These are phyloP conservation scores for Kwoniella shivajii DNA, from an alignment of 1,284 basidiomycete species.

Conservation along the genomic window DNA sequence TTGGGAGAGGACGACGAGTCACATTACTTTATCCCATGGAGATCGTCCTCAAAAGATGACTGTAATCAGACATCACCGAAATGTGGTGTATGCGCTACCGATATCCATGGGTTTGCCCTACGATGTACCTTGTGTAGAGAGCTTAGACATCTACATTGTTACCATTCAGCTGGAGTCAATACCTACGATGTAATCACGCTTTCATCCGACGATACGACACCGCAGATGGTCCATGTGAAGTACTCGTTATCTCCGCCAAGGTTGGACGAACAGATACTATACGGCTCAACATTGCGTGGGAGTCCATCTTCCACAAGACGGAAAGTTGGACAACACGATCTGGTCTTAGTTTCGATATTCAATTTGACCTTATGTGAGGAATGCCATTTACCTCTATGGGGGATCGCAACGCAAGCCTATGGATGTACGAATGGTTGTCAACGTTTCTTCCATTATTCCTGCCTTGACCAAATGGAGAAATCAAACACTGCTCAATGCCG, in stretches of 20 bases:
- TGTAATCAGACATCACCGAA: not conserved
- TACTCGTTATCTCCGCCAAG: constrained; percentile 31
- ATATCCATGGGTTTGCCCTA: constrained; percentile 36
- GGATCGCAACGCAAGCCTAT: constrained; percentile 64
- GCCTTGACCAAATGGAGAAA: constrained; percentile 43
- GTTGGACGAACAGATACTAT: constrained; percentile 32
- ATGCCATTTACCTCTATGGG: constrained; percentile 73
- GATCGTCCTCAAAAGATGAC: constrained; percentile 24
- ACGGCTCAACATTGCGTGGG: constrained; percentile 11
- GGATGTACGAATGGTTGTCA: constrained; percentile 64
- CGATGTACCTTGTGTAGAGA: constrained; percentile 41
- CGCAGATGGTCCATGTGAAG: constrained; percentile 24
- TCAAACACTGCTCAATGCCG: constrained; percentile 54
- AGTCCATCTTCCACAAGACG: constrained; percentile 16
- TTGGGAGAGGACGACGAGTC: constrained; percentile 36
- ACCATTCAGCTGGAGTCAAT: constrained; percentile 28
- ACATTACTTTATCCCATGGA: constrained; percentile 46
- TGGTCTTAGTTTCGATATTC: constrained; percentile 64
- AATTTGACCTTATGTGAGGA: constrained; percentile 67
- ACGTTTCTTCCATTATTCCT: constrained; percentile 64
- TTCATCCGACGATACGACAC: constrained; percentile 12
- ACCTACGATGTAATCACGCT: constrained; percentile 31
- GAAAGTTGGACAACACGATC: constrained; percentile 35
- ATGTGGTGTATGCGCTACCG: constrained; percentile 29
- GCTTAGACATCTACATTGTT: constrained; percentile 37